These are phyloP conservation scores for Oxyria digyna DNA, from an alignment of 148 eudicot species.

Conservation along the genomic window DNA sequence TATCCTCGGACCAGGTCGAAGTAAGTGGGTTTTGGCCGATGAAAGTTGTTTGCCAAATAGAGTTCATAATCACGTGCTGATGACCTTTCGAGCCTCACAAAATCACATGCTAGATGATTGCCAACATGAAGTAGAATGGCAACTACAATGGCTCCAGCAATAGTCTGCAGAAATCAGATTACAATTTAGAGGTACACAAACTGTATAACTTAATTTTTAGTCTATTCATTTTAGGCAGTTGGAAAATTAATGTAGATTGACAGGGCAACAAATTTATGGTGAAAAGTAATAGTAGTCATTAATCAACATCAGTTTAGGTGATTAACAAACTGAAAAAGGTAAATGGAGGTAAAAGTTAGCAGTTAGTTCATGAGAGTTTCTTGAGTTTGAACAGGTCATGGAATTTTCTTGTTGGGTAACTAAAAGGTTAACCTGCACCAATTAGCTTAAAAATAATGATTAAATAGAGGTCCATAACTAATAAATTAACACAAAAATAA, in stretches of 20 bases:
- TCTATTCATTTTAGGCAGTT: background rate
- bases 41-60: conserved; percentile 36
- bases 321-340: background rate
- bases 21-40: conserved; percentile 35
- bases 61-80: conserved; percentile 20
- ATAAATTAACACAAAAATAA: background rate
- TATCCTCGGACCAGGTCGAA: conserved; percentile 35
- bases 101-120: conserved; percentile 72
- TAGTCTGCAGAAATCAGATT: conserved; percentile 35
- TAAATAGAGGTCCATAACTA: background rate
- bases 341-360: background rate
- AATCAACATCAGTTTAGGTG: background rate
- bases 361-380: background rate
- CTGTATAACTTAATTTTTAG: background rate
- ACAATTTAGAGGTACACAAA: background rate
- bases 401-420: background rate
- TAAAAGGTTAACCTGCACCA: background rate
- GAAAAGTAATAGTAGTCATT: too few relatives aligned
- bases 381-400: conserved; percentile 4
- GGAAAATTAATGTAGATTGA: background rate
- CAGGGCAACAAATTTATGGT: background rate
- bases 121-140: conserved; percentile 64
- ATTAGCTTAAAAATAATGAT: background rate
- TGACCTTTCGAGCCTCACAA: conserved; percentile 60
- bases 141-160: conserved; percentile 73